Conservation (phyloP, 2,329 filamentous ascomycete species). For the Mycosphaerella sp. region DNA sequence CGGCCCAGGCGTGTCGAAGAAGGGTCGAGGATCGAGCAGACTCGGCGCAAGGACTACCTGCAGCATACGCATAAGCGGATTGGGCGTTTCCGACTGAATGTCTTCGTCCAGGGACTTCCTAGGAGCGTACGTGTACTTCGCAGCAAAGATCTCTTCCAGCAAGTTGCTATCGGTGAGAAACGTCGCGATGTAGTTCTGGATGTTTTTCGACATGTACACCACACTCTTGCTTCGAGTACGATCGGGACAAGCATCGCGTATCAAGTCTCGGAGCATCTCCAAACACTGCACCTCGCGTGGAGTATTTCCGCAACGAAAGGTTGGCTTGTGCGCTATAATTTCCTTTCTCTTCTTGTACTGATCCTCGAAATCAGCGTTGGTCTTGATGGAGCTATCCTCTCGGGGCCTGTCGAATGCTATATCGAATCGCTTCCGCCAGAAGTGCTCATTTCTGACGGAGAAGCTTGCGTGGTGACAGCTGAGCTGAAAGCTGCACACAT, state of each 20-base stretch:
- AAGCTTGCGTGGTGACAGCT: slow-evolving; percentile 38
- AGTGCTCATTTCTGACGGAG: slow-evolving; percentile 39
- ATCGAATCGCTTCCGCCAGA: slow-evolving; percentile 46
- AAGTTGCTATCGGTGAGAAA: slow-evolving; percentile 7
- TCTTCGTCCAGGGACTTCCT: neutral
- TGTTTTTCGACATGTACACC: slow-evolving; percentile 1
- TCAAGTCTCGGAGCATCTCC: slow-evolving; percentile 38
- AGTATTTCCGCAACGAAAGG: slow-evolving; percentile 27
- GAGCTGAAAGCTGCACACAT: slow-evolving; percentile 39
- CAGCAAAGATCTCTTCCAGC: slow-evolving; percentile 5
- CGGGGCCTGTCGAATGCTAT: slow-evolving; percentile 37
- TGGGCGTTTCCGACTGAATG: neutral
- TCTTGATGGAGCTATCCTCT: slow-evolving; percentile 13
- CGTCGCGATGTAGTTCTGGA: neutral
- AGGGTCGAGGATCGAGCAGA: slow-evolving; percentile 20
- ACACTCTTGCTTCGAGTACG: neutral
- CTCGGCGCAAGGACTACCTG: slow-evolving; percentile 31
- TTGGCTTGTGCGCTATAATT: slow-evolving; percentile 26
- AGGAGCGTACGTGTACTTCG: neutral
- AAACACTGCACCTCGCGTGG: slow-evolving; percentile 34
- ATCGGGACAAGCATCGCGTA: slow-evolving; percentile 23
- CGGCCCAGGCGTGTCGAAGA: neutral
- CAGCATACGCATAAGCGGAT: slow-evolving; percentile 24
- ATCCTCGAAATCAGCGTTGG: slow-evolving; percentile 32
- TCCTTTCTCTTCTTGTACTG: slow-evolving; percentile 34